These are phyloP conservation scores for Capniomyces stellatus DNA, from an alignment of 371 early-diverging fungal genomes.

Conservation along the genomic window DNA sequence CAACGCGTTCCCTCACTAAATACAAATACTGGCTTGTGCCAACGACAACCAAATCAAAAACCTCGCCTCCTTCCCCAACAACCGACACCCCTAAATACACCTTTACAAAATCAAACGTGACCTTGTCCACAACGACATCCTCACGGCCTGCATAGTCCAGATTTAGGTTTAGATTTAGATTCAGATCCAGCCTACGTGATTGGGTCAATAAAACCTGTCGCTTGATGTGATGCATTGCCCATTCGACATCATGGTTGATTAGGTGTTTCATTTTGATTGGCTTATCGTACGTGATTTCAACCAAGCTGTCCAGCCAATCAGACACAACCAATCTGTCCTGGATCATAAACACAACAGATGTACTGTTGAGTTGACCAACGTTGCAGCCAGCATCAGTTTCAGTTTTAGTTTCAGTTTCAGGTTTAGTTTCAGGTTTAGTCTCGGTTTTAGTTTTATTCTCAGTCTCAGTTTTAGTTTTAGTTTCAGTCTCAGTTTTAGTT, in stretches of 20 bases:
- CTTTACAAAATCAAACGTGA: constrained; percentile 35
- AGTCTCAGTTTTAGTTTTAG: not conserved
- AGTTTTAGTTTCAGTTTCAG: not conserved
- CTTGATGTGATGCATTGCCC: constrained; percentile 30
- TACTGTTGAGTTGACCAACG: not conserved
- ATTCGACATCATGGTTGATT: constrained; percentile 35
- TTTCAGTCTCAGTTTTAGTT: not conserved
- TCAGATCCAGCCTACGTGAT: constrained; percentile 10
- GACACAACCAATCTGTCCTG: constrained; percentile 27
- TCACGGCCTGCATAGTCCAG: constrained; percentile 7
- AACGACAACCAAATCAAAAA: constrained; percentile 11
- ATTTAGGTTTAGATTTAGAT: constrained; percentile 6
- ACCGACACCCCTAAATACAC: constrained; percentile 27
- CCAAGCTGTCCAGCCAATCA: constrained; percentile 25
- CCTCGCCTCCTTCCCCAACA: constrained; percentile 9
- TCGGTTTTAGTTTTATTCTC: not conserved
- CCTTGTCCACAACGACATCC: constrained; percentile 29
- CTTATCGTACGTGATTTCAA: constrained; percentile 23
- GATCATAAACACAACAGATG: constrained; percentile 27
- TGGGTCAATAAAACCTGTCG: constrained; percentile 27
- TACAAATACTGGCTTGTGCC: constrained; percentile 23
- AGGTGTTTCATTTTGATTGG: constrained; percentile 9
- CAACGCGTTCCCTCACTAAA: constrained; percentile 23
- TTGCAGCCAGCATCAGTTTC: not conserved
- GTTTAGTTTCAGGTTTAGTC: not conserved